phyloP scores from a whole-genome alignment of 352 stramenopile species.

The Phytophthora pini region DNA sequence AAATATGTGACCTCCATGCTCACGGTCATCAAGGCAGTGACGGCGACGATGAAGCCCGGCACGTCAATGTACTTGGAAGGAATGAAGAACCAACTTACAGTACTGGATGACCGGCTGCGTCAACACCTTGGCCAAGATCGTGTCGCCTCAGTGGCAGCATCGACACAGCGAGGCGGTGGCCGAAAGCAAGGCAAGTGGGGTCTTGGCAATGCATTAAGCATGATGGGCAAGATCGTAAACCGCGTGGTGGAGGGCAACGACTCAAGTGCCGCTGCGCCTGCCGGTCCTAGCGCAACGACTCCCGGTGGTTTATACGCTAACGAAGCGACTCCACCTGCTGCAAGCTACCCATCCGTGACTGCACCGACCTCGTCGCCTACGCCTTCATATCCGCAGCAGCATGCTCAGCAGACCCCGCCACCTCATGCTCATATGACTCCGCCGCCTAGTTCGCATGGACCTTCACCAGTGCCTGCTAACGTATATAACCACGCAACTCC shows the following conservation, averaged over 20 bases:
- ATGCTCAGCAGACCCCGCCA: constrained; percentile 33
- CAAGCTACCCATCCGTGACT: constrained; percentile 36
- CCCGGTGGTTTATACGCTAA: constrained; percentile 41
- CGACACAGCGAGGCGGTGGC: constrained; percentile 37
- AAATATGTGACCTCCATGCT: constrained; percentile 91
- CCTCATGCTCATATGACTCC: constrained; percentile 26
- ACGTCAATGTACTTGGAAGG: constrained; percentile 89
- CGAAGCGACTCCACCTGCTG: constrained; percentile 25
- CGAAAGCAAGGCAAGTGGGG: constrained; percentile 81
- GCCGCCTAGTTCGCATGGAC: constrained; percentile 24
- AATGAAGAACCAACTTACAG: constrained; percentile 88
- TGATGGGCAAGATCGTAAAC: constrained; percentile 90
- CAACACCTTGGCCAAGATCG: constrained; percentile 85
- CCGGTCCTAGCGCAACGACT: constrained; percentile 14
- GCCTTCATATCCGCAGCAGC: constrained; percentile 25
- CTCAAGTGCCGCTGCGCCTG: constrained; percentile 19
- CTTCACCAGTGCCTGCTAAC: constrained; percentile 18
- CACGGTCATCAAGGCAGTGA: constrained; percentile 74
- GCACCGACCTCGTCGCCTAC: constrained; percentile 17
- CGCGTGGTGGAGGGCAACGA: constrained; percentile 84
- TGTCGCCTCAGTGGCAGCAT: constrained; percentile 68
- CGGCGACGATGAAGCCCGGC: constrained; percentile 80
- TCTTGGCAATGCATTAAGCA: constrained; percentile 78
- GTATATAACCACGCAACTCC: constrained; percentile 38
- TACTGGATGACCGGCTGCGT: constrained; percentile 86